Evolutionary conservation across 306 rosid genomes (phyloP).

Genomic region (Coriaria nepalensis): DNA sequence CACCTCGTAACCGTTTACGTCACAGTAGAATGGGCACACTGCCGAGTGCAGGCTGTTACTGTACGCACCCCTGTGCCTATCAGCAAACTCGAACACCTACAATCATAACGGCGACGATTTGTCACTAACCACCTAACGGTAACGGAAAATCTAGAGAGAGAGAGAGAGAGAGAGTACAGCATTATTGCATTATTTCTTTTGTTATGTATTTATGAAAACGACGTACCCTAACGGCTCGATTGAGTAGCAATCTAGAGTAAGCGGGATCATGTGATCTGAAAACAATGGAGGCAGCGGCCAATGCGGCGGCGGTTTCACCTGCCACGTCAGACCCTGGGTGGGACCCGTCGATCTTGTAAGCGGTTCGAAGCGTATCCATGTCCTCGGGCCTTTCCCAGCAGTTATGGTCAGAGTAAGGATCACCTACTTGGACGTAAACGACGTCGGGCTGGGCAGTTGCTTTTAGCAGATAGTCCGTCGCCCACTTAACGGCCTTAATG

Average conservation of each 20-base stretch:
- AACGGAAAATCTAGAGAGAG: neutral
- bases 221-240: conserved; percentile 93
- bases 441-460: conserved; percentile 65
- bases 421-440: conserved; percentile 79
- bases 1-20: conserved; percentile 87
- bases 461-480: conserved; percentile 65
- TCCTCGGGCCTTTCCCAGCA: conserved; percentile 99
- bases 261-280: conserved; percentile 93
- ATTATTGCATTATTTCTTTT: neutral
- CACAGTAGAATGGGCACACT: conserved; percentile 94
- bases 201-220: conserved; percentile 15
- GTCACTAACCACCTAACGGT: neutral
- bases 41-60: conserved; percentile 61
- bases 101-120: conserved; percentile 17
- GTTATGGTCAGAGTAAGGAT: conserved; percentile 75
- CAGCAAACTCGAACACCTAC: conserved; percentile 94
- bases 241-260: conserved; percentile 64
- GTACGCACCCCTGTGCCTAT: conserved; percentile 89
- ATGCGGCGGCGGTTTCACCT: conserved; percentile 92
- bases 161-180: neutral
- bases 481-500: conserved; percentile 65
- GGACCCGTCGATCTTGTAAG: conserved; percentile 51
- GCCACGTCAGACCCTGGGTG: conserved; percentile 98
- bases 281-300: conserved; percentile 96
- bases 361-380: conserved; percentile 87